These are phyloP conservation scores for Wakefieldia striispora DNA, from an alignment of 768 basidiomycete genomes.

Conservation along the genomic window DNA sequence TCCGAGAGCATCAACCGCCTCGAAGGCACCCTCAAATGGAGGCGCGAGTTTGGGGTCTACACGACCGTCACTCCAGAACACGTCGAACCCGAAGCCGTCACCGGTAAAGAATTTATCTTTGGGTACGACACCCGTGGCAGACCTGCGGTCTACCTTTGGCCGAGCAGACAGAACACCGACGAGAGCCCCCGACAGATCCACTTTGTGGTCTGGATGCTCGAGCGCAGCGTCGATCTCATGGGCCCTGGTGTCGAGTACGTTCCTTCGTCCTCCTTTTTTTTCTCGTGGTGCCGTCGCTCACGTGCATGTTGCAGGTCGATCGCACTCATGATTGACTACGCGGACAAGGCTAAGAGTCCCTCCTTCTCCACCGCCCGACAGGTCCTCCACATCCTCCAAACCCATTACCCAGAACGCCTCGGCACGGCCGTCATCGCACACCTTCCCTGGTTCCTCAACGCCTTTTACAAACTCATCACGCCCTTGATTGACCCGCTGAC, in stretches of 20 bases:
- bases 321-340: constrained; percentile 74
- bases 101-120: constrained; percentile 78
- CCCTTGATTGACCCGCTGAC: constrained; percentile 87
- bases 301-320: constrained; percentile 47
- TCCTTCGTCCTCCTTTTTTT: constrained; percentile 19
- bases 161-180: constrained; percentile 75
- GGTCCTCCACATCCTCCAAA: constrained; percentile 66
- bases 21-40: constrained; percentile 74
- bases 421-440: constrained; percentile 73
- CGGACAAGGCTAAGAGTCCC: constrained; percentile 63
- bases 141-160: constrained; percentile 68
- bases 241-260: constrained; percentile 78
- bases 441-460: constrained; percentile 73
- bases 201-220: constrained; percentile 73
- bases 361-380: constrained; percentile 37
- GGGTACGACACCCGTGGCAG: constrained; percentile 69
- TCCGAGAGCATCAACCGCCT: constrained; percentile 59
- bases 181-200: constrained; percentile 68
- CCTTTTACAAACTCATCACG: constrained; percentile 74
- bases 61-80: constrained; percentile 54
- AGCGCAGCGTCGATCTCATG: constrained; percentile 75
- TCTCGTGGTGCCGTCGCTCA: background rate
- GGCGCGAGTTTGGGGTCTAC: constrained; percentile 75
- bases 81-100: constrained; percentile 77
- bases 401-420: constrained; percentile 86